phyloP scores from a whole-genome alignment of 78 protist species.

The Dictyostelium discoideum region dicty_2.7 NC_007089.4:2356001-2356500 shows the following conservation, averaged over 20 bases:
- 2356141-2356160: background rate
- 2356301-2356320: background rate
- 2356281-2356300: background rate
- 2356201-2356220: background rate
- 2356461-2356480: no score
- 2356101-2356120: background rate
- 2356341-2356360: background rate
- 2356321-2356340: background rate
- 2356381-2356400: no score
- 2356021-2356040: background rate
- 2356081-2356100: background rate
- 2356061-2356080: background rate
- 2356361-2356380: no score
- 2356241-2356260: background rate
- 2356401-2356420: no score
- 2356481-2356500: no score
- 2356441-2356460: no score
- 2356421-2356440: background rate
- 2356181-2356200: background rate
- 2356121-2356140: background rate
- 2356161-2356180: background rate
- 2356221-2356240: background rate
- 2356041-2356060: background rate
- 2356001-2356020: background rate
- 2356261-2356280: background rate